phyloP scores from a whole-genome alignment of 768 basidiomycete genomes.

The Rhizopogon sp. region DNA sequence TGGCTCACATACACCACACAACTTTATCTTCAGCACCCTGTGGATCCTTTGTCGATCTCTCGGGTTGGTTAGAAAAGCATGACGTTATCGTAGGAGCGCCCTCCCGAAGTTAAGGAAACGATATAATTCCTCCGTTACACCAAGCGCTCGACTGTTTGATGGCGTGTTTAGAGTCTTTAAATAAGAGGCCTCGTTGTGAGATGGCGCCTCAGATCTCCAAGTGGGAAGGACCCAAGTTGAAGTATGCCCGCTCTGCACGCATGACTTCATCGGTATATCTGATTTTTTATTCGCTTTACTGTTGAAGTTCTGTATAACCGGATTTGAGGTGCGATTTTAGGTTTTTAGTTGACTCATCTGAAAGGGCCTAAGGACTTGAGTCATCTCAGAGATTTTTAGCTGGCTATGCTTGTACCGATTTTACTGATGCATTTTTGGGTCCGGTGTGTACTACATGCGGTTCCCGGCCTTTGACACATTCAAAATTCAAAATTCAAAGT shows the following conservation, averaged over 20 bases:
- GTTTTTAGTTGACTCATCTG: background rate
- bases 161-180: background rate
- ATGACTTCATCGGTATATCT: background rate
- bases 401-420: too few species aligned
- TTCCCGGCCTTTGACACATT: too few species aligned
- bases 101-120: background rate
- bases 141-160: background rate
- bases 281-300: background rate
- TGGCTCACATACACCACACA: background rate
- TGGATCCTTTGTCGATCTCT: background rate
- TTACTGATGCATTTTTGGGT: too few species aligned
- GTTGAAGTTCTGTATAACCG: too few species aligned
- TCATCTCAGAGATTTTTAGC: too few species aligned
- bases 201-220: background rate
- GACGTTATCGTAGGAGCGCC: background rate
- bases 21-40: background rate
- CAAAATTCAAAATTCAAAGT: too few species aligned
- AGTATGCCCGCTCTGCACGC: background rate
- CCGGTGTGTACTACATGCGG: too few species aligned
- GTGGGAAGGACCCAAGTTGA: background rate
- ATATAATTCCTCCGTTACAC: background rate
- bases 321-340: background rate
- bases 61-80: background rate
- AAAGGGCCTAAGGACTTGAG: too few species aligned
- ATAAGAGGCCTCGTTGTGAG: background rate